Evolutionary conservation across 768 basidiomycete genomes (phyloP), one percentile per base, ranked within the genome.

Genomic region (Lyophyllum semitale): DNA sequence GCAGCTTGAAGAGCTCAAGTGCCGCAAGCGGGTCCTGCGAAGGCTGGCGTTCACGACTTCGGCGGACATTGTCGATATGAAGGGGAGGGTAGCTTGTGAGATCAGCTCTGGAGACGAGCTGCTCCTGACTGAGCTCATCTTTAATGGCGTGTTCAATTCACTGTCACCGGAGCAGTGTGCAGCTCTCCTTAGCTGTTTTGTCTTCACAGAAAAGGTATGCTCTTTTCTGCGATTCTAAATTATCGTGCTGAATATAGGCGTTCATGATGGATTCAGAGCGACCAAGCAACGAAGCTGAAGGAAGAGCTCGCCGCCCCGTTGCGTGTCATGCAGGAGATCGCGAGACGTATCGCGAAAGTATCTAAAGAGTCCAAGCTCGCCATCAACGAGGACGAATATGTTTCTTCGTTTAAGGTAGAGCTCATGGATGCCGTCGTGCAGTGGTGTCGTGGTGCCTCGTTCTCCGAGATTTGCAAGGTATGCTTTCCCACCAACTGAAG

Each of bases 361-460:
- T 93, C 93, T 4, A 90, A 90, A 61, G 97, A 99, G 71, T 92
- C 89, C 20, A 97, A 98, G 69, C 77, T 99, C 3, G 73, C 88
- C 1, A 70, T 98, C 43, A 86, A 91, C 51, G 96, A 98, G 70
- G 90, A 97, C 54, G 93, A 96, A 59, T 99, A 99, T 69, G 93
- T 99, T 1, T 80, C 87, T 50, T 93, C 91, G 11, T 99, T 99
- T 85, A 98, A 98, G 73, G 93, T 97, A 18, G 96, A 98, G 66
- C 84, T 99, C 47, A 99, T 98, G 95, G 97, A 98, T 60, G 93
- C 92, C 0, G 97, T 98, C 9, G 81, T 94, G 32, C 91, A 94
- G 58, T 99, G 97, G 97, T 98, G 96, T 75, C 86, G 93, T n/a
- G 97, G 97, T 4, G 92, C 95, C 15, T 93, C 92, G 25, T 99